Base-by-base conservation (phyloP, 345 rosid species). In the Ceriops zippeliana region DNA sequence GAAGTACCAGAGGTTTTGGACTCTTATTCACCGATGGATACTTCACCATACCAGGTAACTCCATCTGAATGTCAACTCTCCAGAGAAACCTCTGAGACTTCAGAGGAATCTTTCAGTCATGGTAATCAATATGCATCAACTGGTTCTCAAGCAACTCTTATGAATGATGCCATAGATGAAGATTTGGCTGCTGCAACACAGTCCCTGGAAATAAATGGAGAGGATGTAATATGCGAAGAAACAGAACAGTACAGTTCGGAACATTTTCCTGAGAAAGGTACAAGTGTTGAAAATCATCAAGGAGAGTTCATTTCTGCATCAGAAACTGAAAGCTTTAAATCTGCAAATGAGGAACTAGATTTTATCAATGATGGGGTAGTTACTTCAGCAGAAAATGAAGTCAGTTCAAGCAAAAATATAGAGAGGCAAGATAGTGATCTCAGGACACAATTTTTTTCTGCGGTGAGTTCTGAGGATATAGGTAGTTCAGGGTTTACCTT, bases 281-380 rank as follows among this genome's bases (percentile, higher is more conserved):
- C 30, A 73, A 70, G 77, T 66, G 58, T 64, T 69, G 89, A 84
- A 72, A 83, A 68, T 62, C 70, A 79, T 58, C 76, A 54, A 42
- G 90, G 82, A 27, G 90, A 80, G 28, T 81, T 83, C 63, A 31
- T 81, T 62, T 87, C 96, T 37, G 92, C 83, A 67, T 82, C 85
- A 71, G 98, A 91, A 73, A 85, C 97, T 46, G 97, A 91, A 81
- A 91, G 99, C 85, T 90, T 86, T 76, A 86, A 84, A 78, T 82
- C 98, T 46, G 98, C 91, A 67, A 79, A 83, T 42, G 99, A 95
- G 80, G 98, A 87, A 78, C 85, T 88, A 74, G 90, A 89, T 62
- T 74, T 76, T 53, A 76, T 74, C 65, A 80, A 60, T 72, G 95
- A 88, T 71, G 70, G 75, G 65, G 69, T 75, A 58, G 78, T 58